Evolutionary conservation across 805 yeast genomes (phyloP), one percentile per base, ranked within the genome.

Genomic region (Hanseniaspora clermontiae): DNA sequence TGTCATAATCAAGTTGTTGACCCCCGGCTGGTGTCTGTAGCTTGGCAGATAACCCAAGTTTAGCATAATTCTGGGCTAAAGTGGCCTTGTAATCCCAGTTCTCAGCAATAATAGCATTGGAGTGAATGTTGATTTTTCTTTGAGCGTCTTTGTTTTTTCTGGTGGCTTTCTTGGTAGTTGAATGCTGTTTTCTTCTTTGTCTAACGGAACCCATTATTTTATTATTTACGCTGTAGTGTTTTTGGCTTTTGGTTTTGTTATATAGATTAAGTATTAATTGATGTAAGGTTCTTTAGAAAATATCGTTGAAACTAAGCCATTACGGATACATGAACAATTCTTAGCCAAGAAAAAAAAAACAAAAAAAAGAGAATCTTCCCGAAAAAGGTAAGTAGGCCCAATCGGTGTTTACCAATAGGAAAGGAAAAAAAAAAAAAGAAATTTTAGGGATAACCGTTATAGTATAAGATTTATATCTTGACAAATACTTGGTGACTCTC

Each of bases 21-120:
- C 97, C 97, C 59, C 97, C 97, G 1, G 95, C 81, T 1, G 80
- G 74, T 17, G 69, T 72, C 29, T 84, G 84, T 39, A 90, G 69
- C 61, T 81, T 80, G 11, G 85, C 75, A 39, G 80, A 74, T 54
- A 93, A 73, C 3, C 98, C 98, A 32, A 93, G 71, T 60, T 75
- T 80, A 63, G 83, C 82, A 71, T 93, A 91, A 68, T 93, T 93
- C 67, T 93, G 97, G 53, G 81, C 76, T 59, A 90, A 72, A 0
- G 97, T 90, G 57, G 83, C 74, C 12, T 78, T 77, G 58, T 81
- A 78, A 70, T 93, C 96, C 98, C 98, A 93, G 68, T 89, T 78
- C 37, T 81, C 86, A 5, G 88, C 95, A 60, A 93, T 85, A 60
- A 93, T 79, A 1, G 95, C 86, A 65, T 88, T 87, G 0, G 86